Conservation (phyloP, 768 basidiomycete genomes). For the Hygrophorus pudorinus region DNA sequence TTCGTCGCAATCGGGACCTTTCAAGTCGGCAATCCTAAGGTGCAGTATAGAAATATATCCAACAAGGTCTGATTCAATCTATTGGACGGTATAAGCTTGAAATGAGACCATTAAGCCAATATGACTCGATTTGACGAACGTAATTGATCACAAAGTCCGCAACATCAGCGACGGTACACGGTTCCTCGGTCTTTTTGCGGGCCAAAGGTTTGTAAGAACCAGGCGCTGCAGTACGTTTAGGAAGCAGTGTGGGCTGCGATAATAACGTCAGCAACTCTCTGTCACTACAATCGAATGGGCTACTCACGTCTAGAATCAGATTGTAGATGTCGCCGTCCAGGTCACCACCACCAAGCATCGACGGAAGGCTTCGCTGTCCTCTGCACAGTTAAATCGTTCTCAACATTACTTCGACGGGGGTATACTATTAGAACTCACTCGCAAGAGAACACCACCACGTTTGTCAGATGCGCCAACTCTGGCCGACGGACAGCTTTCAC, state of each 20-base stretch:
- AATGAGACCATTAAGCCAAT: neutral
- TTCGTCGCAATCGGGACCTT: constrained; percentile 21
- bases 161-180: constrained; percentile 32
- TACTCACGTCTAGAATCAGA: constrained; percentile 31
- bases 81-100: neutral
- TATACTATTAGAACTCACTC: constrained; percentile 19
- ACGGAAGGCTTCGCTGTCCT: constrained; percentile 34
- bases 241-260: constrained; percentile 21
- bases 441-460: constrained; percentile 43
- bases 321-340: constrained; percentile 45
- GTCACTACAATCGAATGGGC: neutral
- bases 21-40: constrained; percentile 32
- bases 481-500: constrained; percentile 31
- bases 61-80: constrained; percentile 28
- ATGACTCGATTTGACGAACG: constrained; percentile 18
- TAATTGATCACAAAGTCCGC: constrained; percentile 39
- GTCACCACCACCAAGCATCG: constrained; percentile 43
- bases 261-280: neutral
- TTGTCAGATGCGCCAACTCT: constrained; percentile 29
- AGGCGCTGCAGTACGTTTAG: constrained; percentile 15
- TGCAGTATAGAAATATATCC: constrained; percentile 33
- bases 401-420: neutral
- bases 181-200: constrained; percentile 19
- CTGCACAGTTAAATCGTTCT: constrained; percentile 12
- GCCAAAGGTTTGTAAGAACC: constrained; percentile 30